Conservation (phyloP, 768 basidiomycete genomes). For the Phylloporus rhodoxanthus region DNA sequence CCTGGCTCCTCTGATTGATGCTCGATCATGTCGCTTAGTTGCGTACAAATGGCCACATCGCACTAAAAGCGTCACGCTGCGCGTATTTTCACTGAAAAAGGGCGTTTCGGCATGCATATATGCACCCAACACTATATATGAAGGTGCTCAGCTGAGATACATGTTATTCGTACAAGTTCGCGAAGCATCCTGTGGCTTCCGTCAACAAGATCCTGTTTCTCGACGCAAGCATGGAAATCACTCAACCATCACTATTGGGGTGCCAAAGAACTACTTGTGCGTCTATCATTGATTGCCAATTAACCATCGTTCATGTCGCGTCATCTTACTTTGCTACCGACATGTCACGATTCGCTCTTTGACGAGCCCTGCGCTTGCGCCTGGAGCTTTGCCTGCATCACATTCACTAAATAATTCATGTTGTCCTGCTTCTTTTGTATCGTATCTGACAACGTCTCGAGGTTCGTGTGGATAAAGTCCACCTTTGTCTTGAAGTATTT, state of each 20-base stretch:
- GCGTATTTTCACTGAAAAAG: too few relatives aligned
- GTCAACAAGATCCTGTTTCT: not conserved
- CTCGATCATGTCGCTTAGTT: not conserved
- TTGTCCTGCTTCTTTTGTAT: slow-evolving; percentile 91
- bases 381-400: slow-evolving; percentile 64
- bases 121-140: too few relatives aligned
- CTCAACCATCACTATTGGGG: not conserved
- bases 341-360: slow-evolving; percentile 18
- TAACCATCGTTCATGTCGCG: not conserved
- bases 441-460: slow-evolving; percentile 82
- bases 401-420: slow-evolving; percentile 62
- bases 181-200: not conserved
- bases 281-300: not conserved
- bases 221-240: not conserved
- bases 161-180: not conserved
- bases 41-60: too few relatives aligned
- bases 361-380: slow-evolving; percentile 15
- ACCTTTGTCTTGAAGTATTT: slow-evolving; percentile 80
- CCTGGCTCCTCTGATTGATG: not conserved
- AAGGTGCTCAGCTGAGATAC: not conserved
- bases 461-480: slow-evolving; percentile 73
- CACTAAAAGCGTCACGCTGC: too few relatives aligned
- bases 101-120: not conserved
- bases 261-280: not conserved
- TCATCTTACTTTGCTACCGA: not conserved